Evolutionary conservation across 164 flowering plant species (phyloP), one percentile per base, ranked within the genome.

Genomic region (Taxillus chinensis): DNA sequence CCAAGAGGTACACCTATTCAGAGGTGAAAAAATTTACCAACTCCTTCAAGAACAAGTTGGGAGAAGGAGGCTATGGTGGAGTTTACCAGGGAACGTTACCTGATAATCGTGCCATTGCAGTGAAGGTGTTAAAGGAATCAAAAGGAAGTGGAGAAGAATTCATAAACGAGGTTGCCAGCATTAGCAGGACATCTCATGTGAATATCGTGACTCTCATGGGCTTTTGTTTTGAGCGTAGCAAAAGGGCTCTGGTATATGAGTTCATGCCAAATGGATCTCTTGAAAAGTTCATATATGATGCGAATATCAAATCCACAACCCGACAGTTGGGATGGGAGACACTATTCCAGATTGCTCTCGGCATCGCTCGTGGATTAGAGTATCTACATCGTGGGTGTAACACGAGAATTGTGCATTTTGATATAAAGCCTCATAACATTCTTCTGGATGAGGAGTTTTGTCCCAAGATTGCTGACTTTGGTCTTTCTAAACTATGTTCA

Each of bases 391-490:
- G 74, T 38, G 81, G 81, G 15, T 78, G 84, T 49, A 74, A 68
- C 56, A 75, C 74, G 0, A 59, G 71, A 39, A 80, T 75, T 37
- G 4, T 80, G 17, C 81, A 78, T 49, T 80, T 80, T 40, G 84
- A 78, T 63, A 80, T 77, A 51, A 80, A 77, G 49, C 83, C 80
- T 60, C 80, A 71, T 42, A 77, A 79, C 59, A 77, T 77, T 63
- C 70, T 78, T 5, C 52, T 80, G 8, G 81, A 78, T 39, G 67
- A 75, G 3, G 61, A 74, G 6, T 74, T 75, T 7, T 52, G 55
- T n/a, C 80, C 81, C 2, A 80, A 80, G 64, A 76, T 80, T 15
- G 68, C 80, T 5, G 77, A 78, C 48, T 80, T 80, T 38, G 81
- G 80, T 5, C 75, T 80, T 5, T 73, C 81, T 3, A 75, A 78